Conservation (phyloP, 352 stramenopile species). For the Pythium myriotylum region DNA sequence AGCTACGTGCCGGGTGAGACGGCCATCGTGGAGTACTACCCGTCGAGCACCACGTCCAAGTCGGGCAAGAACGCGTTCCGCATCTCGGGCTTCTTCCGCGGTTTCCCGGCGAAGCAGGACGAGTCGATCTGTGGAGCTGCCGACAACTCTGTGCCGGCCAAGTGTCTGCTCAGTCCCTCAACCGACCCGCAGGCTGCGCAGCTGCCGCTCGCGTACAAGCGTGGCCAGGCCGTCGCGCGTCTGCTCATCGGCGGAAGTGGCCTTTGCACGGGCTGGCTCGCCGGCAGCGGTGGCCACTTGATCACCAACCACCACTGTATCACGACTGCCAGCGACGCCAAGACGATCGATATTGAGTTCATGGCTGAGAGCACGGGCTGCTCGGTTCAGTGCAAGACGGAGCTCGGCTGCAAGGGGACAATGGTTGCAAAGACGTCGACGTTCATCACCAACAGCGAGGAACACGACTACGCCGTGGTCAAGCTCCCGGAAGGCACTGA, state of each 20-base stretch:
- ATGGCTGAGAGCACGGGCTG: slow-evolving; percentile 53
- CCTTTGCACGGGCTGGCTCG: slow-evolving; percentile 1
- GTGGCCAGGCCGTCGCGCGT: slow-evolving; percentile 47
- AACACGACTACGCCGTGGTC: slow-evolving; percentile 61
- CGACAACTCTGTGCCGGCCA: slow-evolving; percentile 49
- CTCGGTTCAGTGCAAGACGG: slow-evolving; percentile 39
- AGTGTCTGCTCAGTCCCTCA: slow-evolving; percentile 43
- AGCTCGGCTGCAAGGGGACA: slow-evolving; percentile 47
- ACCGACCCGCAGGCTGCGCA: slow-evolving; percentile 6
- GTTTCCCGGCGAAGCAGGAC: slow-evolving; percentile 33
- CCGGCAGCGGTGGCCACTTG: slow-evolving; percentile 37
- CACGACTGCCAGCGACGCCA: slow-evolving; percentile 23
- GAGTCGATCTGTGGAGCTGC: slow-evolving; percentile 51
- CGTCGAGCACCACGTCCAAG: background rate
- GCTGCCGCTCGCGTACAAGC: slow-evolving; percentile 46
- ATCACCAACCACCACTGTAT: slow-evolving; percentile 80
- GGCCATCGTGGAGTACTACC: slow-evolving; percentile 51
- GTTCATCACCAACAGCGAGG: slow-evolving; percentile 40
- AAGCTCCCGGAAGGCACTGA: slow-evolving; percentile 46
- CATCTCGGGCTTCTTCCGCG: slow-evolving; percentile 49
- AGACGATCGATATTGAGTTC: slow-evolving; percentile 62
- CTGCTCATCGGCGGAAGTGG: slow-evolving; percentile 54
- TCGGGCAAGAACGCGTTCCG: slow-evolving; percentile 31
- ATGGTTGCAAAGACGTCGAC: slow-evolving; percentile 48
- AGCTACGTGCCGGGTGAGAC: slow-evolving; percentile 45